Conservation (phyloP, 805 yeast genomes). For the Maudiozyma barnettii region DNA sequence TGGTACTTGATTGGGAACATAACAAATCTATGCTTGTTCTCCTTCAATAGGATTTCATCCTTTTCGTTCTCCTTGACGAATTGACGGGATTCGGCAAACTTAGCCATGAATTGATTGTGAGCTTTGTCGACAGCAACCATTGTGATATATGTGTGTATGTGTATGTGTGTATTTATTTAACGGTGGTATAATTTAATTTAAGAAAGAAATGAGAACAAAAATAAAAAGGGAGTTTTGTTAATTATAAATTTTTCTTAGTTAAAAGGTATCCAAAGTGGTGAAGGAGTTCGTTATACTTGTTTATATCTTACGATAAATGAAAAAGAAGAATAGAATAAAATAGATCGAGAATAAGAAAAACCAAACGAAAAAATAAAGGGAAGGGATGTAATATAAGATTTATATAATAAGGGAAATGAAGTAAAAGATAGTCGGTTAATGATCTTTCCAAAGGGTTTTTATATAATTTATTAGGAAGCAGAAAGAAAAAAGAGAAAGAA, state of each 20-base stretch:
- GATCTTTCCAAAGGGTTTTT: too few species aligned
- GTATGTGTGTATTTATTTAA: not conserved
- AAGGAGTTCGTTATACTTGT: too few species aligned
- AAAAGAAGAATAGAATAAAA: too few species aligned
- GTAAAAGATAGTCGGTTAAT: too few species aligned
- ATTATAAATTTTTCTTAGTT: not conserved
- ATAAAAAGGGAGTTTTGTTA: not conserved
- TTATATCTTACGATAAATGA: too few species aligned
- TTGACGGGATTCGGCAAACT: slow-evolving; percentile 59
- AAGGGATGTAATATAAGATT: too few species aligned
- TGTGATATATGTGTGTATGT: not conserved
- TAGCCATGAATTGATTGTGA: slow-evolving; percentile 47
- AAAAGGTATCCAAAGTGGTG: too few species aligned
- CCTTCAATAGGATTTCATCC: slow-evolving; percentile 79
- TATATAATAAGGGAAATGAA: too few species aligned
- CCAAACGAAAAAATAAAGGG: too few species aligned
- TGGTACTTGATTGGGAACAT: slow-evolving; percentile 94
- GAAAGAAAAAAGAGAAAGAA: not conserved
- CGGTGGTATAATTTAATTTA: not conserved
- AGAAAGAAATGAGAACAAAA: too few species aligned
- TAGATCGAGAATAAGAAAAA: too few species aligned
- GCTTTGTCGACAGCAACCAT: slow-evolving; percentile 8
- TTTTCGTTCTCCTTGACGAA: slow-evolving; percentile 61
- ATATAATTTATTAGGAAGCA: too few species aligned
- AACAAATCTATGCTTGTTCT: slow-evolving; percentile 84